A percentile compares a stretch with the other conserved stretches of the same genome.
phyloP scores from a whole-genome alignment of 768 basidiomycete genomes.

The Fistulinella prunicolor region DNA sequence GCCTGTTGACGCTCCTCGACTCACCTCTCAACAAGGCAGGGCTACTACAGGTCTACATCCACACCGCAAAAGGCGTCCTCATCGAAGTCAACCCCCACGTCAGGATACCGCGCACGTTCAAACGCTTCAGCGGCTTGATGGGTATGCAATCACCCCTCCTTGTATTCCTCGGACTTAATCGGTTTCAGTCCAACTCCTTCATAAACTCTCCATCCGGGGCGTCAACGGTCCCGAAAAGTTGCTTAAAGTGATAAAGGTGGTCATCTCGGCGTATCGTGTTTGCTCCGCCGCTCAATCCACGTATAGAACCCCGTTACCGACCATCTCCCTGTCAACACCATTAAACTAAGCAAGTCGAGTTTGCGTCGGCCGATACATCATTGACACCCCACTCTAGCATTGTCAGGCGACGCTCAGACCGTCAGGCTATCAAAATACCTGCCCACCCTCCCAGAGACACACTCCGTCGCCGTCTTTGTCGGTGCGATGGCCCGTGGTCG shows the following conservation, averaged over 20 bases:
- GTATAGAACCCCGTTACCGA: conserved; percentile 87
- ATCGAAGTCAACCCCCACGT: conserved; percentile 99
- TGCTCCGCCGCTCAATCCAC: conserved; percentile 1
- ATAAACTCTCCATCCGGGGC: conserved; percentile 92
- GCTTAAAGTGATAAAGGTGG: conserved; percentile 92
- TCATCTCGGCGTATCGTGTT: conserved; percentile 10
- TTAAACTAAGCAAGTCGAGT: conserved; percentile 81
- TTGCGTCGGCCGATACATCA: not conserved
- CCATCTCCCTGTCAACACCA: conserved; percentile 91
- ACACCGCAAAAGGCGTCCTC: conserved; percentile 92
- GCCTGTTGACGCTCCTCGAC: conserved; percentile 92
- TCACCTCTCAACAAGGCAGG: conserved; percentile 98
- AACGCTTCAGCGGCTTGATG: conserved; percentile 98
- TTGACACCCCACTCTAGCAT: conserved; percentile 46
- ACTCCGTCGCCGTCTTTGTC: conserved; percentile 92
- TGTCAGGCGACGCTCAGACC: conserved; percentile 88
- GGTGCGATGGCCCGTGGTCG: conserved; percentile 97
- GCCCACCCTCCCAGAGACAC: conserved; percentile 79
- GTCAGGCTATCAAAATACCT: conserved; percentile 81
- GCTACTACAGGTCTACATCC: conserved; percentile 94
- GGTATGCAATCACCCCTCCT: conserved; percentile 47
- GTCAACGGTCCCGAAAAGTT: conserved; percentile 97
- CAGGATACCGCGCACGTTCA: conserved; percentile 96
- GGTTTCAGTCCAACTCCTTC: conserved; percentile 84
- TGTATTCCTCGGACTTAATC: not conserved